Base-by-base conservation (phyloP, 2,329 filamentous ascomycete species). In the Acrodontium crateriforme region DNA sequence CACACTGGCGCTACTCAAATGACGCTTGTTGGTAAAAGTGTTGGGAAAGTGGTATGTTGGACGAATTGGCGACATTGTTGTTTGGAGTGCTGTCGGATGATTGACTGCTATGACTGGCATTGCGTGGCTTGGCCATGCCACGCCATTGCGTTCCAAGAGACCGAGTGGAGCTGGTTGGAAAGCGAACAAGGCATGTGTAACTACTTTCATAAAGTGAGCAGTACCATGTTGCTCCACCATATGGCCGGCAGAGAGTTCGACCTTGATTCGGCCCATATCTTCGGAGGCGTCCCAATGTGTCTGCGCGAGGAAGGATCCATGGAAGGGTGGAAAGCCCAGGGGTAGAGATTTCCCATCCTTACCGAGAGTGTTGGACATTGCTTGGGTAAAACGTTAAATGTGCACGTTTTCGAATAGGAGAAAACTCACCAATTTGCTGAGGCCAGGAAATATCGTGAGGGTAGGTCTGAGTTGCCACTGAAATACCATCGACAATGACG, bases 131-230 rank as follows among this genome's bases (percentile, higher is more conserved):
- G 82, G 82, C 79, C 81, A 91, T 2, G 81, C 79, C 44, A 91
- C 83, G 3, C 67, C 68, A 2, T 72, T 74, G 35, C 60, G 63
- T 52, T 89, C 78, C 16, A 91, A 65, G 14, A 85, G 58, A 87
- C 82, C 67, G 30, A 79, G 56, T 1, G 83, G 82, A 18, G 79
- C 83, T 59, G 89, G 80, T 46, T 89, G 80, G 44, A 91, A 92
- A 1, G 82, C 76, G 52, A 92, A 89, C 9, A 69, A 69, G 14
- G 84, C 69, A 24, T 83, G 54, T 43, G 85, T 81, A 46, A 76
- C 78, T 36, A 79, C 59, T 21, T 72, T 62, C 42, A 81, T 73
- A 38, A 79, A 71, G 6, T 46, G 39, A 2, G 41, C 14, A 6
- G 43, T 40, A 5, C 44, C 43, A 16, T 40, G 36, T 18, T 35